Evolutionary conservation across 225 moss, liverwort and hornwort genomes (phyloP).

Genomic region (Marchantia paleacea): DNA sequence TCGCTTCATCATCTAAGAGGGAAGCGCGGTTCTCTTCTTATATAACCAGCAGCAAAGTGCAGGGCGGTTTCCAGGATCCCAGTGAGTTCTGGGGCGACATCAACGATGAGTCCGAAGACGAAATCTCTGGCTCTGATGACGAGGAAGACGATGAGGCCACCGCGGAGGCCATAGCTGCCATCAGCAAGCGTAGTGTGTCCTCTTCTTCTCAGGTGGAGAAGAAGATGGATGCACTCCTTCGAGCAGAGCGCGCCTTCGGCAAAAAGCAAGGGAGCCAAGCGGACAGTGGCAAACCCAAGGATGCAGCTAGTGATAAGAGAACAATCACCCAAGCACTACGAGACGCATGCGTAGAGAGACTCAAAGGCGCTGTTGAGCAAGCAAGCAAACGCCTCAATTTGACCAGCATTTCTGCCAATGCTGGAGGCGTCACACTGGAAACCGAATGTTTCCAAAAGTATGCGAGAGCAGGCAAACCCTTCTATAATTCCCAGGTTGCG

Average conservation of each 20-base stretch:
- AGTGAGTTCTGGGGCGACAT: conserved; percentile 32
- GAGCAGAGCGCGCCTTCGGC: conserved; percentile 57
- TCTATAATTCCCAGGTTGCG: conserved; percentile 74
- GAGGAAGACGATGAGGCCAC: conserved; percentile 47
- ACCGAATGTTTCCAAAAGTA: conserved; percentile 53
- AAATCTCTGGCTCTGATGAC: conserved; percentile 32
- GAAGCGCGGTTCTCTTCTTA: conserved; percentile 46
- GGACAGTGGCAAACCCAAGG: conserved; percentile 27
- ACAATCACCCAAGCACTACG: conserved; percentile 41
- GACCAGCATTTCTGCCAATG: conserved; percentile 25
- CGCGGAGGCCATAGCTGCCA: conserved; percentile 52
- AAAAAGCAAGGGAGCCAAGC: conserved; percentile 33
- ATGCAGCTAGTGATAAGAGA: conserved; percentile 41
- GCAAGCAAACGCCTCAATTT: conserved; percentile 41
- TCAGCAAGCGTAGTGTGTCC: conserved; percentile 42
- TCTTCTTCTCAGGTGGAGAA: conserved; percentile 49
- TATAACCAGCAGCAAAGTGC: conserved; percentile 29
- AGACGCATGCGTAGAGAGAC: conserved; percentile 42
- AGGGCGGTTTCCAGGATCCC: conserved; percentile 4
- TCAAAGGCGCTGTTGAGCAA: conserved; percentile 43
- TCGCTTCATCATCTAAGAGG: conserved; percentile 32
- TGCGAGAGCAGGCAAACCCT: conserved; percentile 63
- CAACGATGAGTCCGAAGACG: conserved; percentile 27
- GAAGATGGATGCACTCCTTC: conserved; percentile 56
- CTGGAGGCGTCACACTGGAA: conserved; percentile 44